A percentile compares a stretch with the other conserved stretches of the same genome.
These are phyloP conservation scores for Colletotrichum brevisporum DNA, from an alignment of 2,329 filamentous ascomycete genomes.

Conservation along the genomic window DNA sequence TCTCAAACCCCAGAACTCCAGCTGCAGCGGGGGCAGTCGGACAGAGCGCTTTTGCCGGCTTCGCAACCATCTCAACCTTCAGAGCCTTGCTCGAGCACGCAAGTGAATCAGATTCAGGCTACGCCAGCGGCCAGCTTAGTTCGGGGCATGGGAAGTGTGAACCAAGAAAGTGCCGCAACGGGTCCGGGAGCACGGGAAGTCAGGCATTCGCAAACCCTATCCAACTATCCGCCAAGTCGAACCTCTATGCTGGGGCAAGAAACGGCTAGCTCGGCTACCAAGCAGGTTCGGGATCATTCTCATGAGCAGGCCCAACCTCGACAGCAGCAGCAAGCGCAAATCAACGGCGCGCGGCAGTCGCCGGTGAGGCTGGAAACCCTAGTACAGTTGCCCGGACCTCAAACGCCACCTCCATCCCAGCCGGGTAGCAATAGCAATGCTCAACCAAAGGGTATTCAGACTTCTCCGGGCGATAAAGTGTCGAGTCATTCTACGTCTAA, in stretches of 20 bases:
- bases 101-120: neutral
- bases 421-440: neutral
- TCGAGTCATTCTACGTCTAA: conserved; percentile 13
- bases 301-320: too few relatives aligned
- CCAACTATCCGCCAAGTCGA: too few relatives aligned
- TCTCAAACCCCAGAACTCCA: neutral
- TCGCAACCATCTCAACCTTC: conserved; percentile 7
- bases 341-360: neutral
- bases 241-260: too few relatives aligned
- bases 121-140: neutral
- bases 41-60: neutral
- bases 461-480: neutral
- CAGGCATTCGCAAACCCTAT: too few relatives aligned
- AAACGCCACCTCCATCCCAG: conserved; percentile 5
- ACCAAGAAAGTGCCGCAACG: neutral
- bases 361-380: neutral
- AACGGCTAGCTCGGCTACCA: too few relatives aligned
- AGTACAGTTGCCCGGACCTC: neutral
- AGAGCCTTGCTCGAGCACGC: neutral
- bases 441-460: conserved; percentile 8
- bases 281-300: too few relatives aligned
- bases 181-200: neutral
- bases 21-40: neutral
- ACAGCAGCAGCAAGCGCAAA: neutral
- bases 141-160: neutral